Percentiles rank a stretch among this genome's conserved stretches.
phyloP scores from a whole-genome alignment of 192 early-diverging fungal genomes.

The Rhizophagus sp. region DNA sequence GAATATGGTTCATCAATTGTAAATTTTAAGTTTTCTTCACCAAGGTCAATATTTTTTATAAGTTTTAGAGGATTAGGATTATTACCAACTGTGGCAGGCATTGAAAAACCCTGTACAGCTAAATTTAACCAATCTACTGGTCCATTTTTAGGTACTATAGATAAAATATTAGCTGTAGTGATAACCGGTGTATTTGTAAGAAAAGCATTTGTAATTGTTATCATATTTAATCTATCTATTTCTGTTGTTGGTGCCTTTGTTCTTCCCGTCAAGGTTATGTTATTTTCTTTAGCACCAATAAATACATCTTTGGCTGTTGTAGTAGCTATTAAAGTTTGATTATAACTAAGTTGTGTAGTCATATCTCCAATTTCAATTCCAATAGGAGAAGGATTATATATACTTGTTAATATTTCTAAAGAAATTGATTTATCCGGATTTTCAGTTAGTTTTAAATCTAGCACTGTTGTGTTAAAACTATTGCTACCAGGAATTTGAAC shows the following conservation, averaged over 20 bases:
- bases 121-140: conserved; percentile 43
- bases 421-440: neutral
- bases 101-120: neutral
- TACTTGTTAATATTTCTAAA: neutral
- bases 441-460: conserved; percentile 32
- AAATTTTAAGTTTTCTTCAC: conserved; percentile 47
- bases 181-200: conserved; percentile 39
- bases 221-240: neutral
- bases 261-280: conserved; percentile 38
- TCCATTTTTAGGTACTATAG: conserved; percentile 35
- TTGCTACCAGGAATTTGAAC: conserved; percentile 53
- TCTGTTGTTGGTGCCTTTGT: conserved; percentile 31
- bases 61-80: conserved; percentile 35
- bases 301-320: conserved; percentile 31
- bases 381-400: conserved; percentile 54
- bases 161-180: conserved; percentile 50
- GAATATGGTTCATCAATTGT: conserved; percentile 38
- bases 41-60: conserved; percentile 50
- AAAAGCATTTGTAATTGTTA: conserved; percentile 42
- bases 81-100: neutral
- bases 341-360: conserved; percentile 29
- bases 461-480: conserved; percentile 42
- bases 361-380: conserved; percentile 54
- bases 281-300: conserved; percentile 33
- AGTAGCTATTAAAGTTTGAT: conserved; percentile 33